Base-by-base conservation (phyloP, 495 filamentous ascomycete species). In the Hamigera avellanea region DNA sequence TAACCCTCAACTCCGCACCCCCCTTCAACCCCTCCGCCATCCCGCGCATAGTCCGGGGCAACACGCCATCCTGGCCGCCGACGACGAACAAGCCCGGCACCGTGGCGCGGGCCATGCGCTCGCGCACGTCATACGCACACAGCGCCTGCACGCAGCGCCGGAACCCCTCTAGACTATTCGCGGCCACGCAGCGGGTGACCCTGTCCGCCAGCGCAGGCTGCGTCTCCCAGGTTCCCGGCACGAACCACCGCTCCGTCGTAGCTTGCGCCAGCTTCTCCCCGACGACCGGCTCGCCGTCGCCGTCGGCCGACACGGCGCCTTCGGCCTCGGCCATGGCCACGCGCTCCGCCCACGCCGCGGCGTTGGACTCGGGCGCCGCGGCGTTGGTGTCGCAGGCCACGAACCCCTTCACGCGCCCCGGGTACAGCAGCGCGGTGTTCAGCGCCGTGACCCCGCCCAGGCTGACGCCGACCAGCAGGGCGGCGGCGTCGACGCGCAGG, bases 311-410 rank as follows among this genome's bases (percentile, higher is more conserved):
- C 2, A 37, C 46, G 14, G 67, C 66, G 19, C 67, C 67, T 32
- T 78, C 67, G 15, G 59, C 56, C 52, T 81, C 77, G 0, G 76
- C 73, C n/a, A 86, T 49, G 2, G 64, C 75, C 36, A 82, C 80
- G 12, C 84, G 78, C 32, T 85, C 80, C 36, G 71, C 74, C 84
- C 84, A 91, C 2, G 80, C 80, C 32, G 72, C 72, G 6, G 72
- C 72, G 59, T 88, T 88, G 14, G 76, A 75, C 21, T 76, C 62
- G 29, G 77, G 77, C 0, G 71, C 70, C 6, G 73, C 66, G 5
- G 71, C 70, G 53, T 82, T 86, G 47, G 83, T 87, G 56, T 88
- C 84, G 59, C 83, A 88, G 8, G 79, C 68, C 25, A 88, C 62
- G 56, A 87, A 81, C 6, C 60, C 61, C 12, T 39, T 61, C 3